A percentile compares a stretch with the other conserved stretches of the same genome.
Evolutionary conservation across 192 early-diverging fungal genomes (phyloP).

Genomic region (Kickxella alabastrina): DNA sequence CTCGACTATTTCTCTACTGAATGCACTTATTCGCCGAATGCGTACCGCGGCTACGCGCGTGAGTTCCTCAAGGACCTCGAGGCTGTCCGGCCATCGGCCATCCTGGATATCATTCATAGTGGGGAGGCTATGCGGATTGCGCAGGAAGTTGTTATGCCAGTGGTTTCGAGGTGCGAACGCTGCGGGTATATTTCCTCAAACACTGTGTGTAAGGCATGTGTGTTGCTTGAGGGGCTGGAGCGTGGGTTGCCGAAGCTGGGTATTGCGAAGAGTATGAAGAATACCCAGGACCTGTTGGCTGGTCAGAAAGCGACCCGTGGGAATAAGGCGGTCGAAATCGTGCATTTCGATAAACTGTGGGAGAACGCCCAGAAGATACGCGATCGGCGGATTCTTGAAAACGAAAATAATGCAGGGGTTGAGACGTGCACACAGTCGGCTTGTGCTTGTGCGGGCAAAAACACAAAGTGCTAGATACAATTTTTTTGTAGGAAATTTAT

Average conservation of each 20-base stretch:
- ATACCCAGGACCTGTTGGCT: background rate
- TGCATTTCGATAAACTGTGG: constrained; percentile 44
- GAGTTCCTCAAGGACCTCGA: constrained; percentile 96
- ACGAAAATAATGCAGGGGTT: no score
- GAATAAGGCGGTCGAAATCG: constrained; percentile 17
- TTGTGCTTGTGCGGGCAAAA: no score
- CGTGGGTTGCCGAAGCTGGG: constrained; percentile 77
- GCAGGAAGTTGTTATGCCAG: constrained; percentile 59
- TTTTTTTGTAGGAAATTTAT: no score
- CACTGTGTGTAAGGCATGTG: constrained; percentile 90
- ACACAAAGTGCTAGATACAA: no score
- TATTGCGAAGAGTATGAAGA: constrained; percentile 14
- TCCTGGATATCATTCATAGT: constrained; percentile 94
- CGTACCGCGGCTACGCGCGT: constrained; percentile 93
- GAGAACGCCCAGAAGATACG: constrained; percentile 30
- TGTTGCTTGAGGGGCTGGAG: constrained; percentile 89
- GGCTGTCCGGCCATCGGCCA: constrained; percentile 77
- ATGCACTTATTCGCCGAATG: constrained; percentile 96
- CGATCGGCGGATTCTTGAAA: background rate
- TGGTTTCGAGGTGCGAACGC: constrained; percentile 65
- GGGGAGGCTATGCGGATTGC: constrained; percentile 84
- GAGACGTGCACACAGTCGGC: background rate
- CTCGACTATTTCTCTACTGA: constrained; percentile 99
- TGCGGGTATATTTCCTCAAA: constrained; percentile 96
- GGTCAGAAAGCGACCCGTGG: background rate